phyloP scores from a whole-genome alignment of 768 basidiomycete species.

The Lentinula lateritia region DNA sequence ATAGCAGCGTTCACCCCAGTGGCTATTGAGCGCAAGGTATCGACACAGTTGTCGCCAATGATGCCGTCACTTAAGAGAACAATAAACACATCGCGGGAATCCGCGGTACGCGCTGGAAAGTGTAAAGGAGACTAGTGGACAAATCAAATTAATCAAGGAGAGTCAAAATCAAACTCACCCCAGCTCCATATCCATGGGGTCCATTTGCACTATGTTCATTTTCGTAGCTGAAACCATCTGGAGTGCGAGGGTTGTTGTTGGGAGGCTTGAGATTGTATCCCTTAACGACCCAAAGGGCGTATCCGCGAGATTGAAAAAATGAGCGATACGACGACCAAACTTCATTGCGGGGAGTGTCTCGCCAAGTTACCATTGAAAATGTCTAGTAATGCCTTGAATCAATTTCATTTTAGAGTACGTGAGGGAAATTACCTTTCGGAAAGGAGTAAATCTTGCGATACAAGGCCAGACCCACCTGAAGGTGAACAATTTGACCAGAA shows the following conservation, averaged over 20 bases:
- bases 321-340: neutral
- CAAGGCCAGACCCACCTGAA: neutral
- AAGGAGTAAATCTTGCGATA: neutral
- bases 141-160: neutral
- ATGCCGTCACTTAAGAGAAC: neutral
- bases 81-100: slow-evolving; percentile 1
- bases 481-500: neutral
- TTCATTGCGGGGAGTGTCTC: neutral
- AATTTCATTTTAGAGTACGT: neutral
- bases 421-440: neutral
- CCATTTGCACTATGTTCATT: neutral
- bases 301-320: neutral
- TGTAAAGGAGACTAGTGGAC: neutral
- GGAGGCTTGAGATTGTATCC: slow-evolving; percentile 6
- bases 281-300: neutral
- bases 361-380: neutral
- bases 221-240: slow-evolving; percentile 3
- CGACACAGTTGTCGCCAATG: neutral
- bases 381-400: neutral
- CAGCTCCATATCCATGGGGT: neutral
- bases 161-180: neutral
- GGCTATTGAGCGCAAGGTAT: neutral
- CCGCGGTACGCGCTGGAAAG: neutral
- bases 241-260: neutral
- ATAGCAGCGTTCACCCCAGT: neutral